phyloP scores from a whole-genome alignment of 768 basidiomycete genomes.

The Tulasnella sp. region DNA sequence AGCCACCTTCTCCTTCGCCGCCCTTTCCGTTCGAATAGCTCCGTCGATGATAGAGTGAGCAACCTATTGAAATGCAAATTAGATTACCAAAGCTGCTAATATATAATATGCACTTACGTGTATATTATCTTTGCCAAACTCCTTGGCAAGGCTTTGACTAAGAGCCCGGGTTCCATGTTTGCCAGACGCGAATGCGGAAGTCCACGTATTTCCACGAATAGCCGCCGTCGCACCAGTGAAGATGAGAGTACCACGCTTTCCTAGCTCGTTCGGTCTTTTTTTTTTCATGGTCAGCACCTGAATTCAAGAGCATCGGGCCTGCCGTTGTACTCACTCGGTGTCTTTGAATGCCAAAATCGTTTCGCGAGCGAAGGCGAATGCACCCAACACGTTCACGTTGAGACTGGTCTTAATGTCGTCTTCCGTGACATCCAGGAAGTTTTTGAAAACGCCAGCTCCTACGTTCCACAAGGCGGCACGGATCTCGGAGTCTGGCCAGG shows the following conservation, averaged over 20 bases:
- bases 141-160: constrained; percentile 61
- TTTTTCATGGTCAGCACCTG: constrained; percentile 28
- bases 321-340: constrained; percentile 3
- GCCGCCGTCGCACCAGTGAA: constrained; percentile 68
- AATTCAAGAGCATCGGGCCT: background rate
- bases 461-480: constrained; percentile 57
- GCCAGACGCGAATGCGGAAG: constrained; percentile 51
- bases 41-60: constrained; percentile 43
- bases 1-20: constrained; percentile 30
- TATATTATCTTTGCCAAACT: constrained; percentile 63
- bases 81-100: background rate
- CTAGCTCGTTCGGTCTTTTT: constrained; percentile 32
- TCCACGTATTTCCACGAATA: constrained; percentile 46
- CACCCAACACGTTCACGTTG: constrained; percentile 43
- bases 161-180: constrained; percentile 54
- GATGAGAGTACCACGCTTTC: constrained; percentile 50
- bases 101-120: constrained; percentile 33
- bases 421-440: constrained; percentile 51
- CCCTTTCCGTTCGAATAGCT: constrained; percentile 30
- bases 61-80: constrained; percentile 10
- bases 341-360: constrained; percentile 48
- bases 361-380: constrained; percentile 53
- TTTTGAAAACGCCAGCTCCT: constrained; percentile 47
- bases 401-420: constrained; percentile 42
- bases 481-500: constrained; percentile 38